These are phyloP conservation scores for Gossypium davidsonii DNA, from an alignment of 441 rosid genomes.

Conservation along the genomic window DNA sequence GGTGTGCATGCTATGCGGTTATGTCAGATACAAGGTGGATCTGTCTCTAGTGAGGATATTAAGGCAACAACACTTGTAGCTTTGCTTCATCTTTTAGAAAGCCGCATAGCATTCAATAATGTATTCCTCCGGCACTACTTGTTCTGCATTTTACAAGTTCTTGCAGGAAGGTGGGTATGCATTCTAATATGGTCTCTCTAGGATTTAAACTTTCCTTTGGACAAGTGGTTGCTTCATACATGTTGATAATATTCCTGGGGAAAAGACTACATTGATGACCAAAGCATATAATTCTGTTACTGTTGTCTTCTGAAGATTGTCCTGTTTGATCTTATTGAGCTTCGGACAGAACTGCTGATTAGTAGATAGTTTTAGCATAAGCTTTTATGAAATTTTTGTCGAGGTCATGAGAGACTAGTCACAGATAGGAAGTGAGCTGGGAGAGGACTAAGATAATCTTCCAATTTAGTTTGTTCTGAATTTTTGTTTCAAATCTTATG, in stretches of 20 bases:
- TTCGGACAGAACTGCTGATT: background rate
- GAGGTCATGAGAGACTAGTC: background rate
- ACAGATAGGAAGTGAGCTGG: background rate
- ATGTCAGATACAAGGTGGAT: constrained; percentile 61
- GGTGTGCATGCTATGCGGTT: constrained; percentile 41
- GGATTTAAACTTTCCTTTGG: constrained; percentile 7
- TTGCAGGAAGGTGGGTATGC: constrained; percentile 65
- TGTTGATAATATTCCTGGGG: constrained; percentile 2
- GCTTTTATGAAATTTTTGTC: background rate
- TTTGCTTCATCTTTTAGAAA: constrained; percentile 73
- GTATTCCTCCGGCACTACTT: constrained; percentile 74
- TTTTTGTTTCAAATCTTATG: background rate
- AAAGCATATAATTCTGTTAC: background rate
- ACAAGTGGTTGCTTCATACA: constrained; percentile 13
- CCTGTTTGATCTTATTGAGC: background rate
- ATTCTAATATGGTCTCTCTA: constrained; percentile 13
- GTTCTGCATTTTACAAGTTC: constrained; percentile 75
- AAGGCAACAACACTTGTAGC: constrained; percentile 47
- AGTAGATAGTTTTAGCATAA: background rate
- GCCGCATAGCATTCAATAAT: constrained; percentile 65
- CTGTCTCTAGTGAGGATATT: constrained; percentile 41
- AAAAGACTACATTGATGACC: background rate
- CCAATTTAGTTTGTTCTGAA: background rate
- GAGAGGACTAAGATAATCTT: background rate
- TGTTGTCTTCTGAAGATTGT: background rate